Percentiles rank a stretch among this genome's conserved stretches.
These are phyloP conservation scores for Caryopteris hybrid DNA, from an alignment of 305 asterid genomes.

Conservation along the genomic window DNA sequence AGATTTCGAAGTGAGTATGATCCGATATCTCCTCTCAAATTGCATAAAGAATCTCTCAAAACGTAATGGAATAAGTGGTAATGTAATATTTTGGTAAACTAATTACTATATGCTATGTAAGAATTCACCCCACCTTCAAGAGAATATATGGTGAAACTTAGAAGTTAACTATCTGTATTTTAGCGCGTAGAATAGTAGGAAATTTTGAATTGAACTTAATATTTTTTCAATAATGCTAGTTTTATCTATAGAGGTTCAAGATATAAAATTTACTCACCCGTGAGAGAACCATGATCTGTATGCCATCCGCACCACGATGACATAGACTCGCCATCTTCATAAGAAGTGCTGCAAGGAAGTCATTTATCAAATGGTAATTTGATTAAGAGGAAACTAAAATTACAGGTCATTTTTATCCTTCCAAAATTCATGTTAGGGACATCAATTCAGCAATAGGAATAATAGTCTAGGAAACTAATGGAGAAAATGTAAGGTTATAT, in stretches of 20 bases:
- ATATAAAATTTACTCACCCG: slow-evolving; percentile 45
- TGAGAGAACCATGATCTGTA: slow-evolving; percentile 93
- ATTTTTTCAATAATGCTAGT: neutral
- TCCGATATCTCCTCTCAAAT: neutral
- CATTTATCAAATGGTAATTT: slow-evolving; percentile 11
- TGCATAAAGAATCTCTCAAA: neutral
- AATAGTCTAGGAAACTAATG: neutral
- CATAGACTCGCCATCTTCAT: slow-evolving; percentile 43
- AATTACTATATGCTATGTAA: neutral
- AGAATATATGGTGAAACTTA: neutral
- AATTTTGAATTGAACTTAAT: too few species aligned
- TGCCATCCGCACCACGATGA: slow-evolving; percentile 99
- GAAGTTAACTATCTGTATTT: neutral
- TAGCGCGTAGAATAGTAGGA: neutral
- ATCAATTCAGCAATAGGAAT: neutral
- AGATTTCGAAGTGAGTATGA: neutral
- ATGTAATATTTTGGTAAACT: neutral
- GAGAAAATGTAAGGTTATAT: neutral
- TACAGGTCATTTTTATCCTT: neutral
- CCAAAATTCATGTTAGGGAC: too few species aligned
- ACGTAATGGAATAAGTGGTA: neutral
- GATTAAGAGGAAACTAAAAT: neutral
- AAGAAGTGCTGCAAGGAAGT: slow-evolving; percentile 32
- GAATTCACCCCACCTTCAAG: neutral
- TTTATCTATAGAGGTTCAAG: neutral